Percentiles rank a stretch among this genome's conserved stretches.
These are phyloP conservation scores for Cylindrotheca fusiformis DNA, from an alignment of 108 stramenopile genomes.

Conservation along the genomic window DNA sequence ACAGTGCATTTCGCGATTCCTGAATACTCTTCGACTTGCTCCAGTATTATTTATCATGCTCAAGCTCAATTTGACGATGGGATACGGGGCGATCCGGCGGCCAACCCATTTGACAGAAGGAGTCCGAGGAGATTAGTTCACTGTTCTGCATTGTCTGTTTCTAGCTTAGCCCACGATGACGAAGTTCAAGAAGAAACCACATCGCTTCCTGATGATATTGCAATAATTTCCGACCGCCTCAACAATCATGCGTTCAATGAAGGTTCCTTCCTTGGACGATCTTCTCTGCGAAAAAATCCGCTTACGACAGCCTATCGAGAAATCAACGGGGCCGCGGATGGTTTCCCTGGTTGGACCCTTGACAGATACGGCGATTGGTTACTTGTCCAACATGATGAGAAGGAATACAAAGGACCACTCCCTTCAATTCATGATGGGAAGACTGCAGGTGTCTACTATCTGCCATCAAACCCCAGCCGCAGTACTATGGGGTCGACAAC, in stretches of 20 bases:
- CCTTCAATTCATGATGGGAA: conserved; percentile 84
- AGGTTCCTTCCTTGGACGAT: conserved; percentile 73
- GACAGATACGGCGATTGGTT: conserved; percentile 80
- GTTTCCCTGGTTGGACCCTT: conserved; percentile 82
- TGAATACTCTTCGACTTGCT: conserved; percentile 53
- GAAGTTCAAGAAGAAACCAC: conserved; percentile 29
- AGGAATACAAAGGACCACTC: conserved; percentile 62
- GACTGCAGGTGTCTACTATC: conserved; percentile 73
- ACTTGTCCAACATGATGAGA: conserved; percentile 66
- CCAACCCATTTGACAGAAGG: conserved; percentile 73
- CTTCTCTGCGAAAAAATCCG: conserved; percentile 41
- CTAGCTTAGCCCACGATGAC: conserved; percentile 57
- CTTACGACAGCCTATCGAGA: conserved; percentile 75
- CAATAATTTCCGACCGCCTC: conserved; percentile 52
- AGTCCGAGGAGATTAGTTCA: conserved; percentile 70
- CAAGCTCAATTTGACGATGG: conserved; percentile 69
- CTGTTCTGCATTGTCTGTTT: conserved; percentile 61
- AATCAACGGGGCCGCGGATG: conserved; percentile 82
- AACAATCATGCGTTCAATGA: conserved; percentile 42
- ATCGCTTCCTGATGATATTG: conserved; percentile 66
- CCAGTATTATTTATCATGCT: conserved; percentile 45
- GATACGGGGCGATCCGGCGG: conserved; percentile 66
- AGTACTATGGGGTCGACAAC: conserved; percentile 54
- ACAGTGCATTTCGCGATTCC: conserved; percentile 50
- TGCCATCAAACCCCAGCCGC: conserved; percentile 59